Evolutionary conservation across 805 yeast species (phyloP), one percentile per base, ranked within the genome.

Genomic region (Sugiyamaella smithiae): DNA sequence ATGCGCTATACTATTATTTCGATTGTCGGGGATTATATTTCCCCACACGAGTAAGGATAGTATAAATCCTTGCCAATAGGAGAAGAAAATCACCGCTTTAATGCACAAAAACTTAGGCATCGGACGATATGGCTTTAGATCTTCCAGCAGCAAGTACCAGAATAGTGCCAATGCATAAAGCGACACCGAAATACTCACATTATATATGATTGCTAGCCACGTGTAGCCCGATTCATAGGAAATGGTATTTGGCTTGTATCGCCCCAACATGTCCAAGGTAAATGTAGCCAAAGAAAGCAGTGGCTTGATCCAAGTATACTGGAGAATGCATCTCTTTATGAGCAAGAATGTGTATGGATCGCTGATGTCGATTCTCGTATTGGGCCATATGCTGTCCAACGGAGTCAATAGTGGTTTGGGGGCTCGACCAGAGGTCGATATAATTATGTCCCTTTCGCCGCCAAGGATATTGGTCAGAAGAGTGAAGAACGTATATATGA

Each of bases 301-400:
- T 0, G 97, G 97, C 60, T 95, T 90, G 51, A 90, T 65, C 97
- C 97, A 93, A 5, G 91, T 96, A 62, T 91, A 93, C 65, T 93
- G 99, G 44, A 93, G 68, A 5, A 93, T 83, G 1, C 95, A 91
- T 52, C 96, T 70, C 60, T 93, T 93, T 43, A 93, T 80, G 16
- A 68, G 68, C 50, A 91, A 67, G 62, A 89, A 87, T 3, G 88
- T 81, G 24, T 73, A 72, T 0, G 99, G 97, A 60, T 93, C 96
- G 1, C 91, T 82, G 26, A 93, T 84, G 65, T 91, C 97, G 20
- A 90, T 68, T 3, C 76, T 77, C 0, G 77, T 72, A 4, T 82
- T 60, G 24, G 49, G 49, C 2, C 80, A 32, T 4, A 56, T 29
- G n/a, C 65, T 59, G n/a, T 72, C 75, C 32, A 81, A 57, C 56